Evolutionary conservation across 768 basidiomycete species (phyloP).

Genomic region (Collybia mongolica): DNA sequence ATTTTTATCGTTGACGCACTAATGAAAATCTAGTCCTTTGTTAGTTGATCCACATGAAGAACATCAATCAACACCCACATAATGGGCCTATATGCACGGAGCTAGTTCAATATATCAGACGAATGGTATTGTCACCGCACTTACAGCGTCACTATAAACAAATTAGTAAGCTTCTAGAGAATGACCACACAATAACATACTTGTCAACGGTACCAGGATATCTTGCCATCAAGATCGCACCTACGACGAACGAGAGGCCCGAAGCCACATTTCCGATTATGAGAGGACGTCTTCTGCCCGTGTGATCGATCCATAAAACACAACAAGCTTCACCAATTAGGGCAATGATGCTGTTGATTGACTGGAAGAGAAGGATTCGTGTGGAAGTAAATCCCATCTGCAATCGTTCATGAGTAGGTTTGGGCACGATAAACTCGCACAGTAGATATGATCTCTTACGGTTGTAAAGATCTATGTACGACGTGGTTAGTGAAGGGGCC

Average conservation of each 20-base stretch:
- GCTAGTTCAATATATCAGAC: not conserved
- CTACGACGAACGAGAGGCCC: conserved; percentile 41
- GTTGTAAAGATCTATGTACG: conserved; percentile 32
- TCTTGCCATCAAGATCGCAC: conserved; percentile 41
- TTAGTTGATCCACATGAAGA: not conserved
- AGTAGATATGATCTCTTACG: conserved; percentile 8
- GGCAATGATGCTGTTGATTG: conserved; percentile 53
- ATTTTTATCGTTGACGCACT: conserved; percentile 21
- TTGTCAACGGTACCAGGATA: conserved; percentile 44
- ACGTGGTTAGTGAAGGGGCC: not conserved
- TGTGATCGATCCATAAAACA: conserved; percentile 42
- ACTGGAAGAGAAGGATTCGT: conserved; percentile 49
- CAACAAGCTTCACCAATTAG: conserved; percentile 50
- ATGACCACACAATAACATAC: conserved; percentile 17
- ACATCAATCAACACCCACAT: conserved; percentile 21
- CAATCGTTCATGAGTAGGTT: not conserved
- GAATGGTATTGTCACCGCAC: conserved; percentile 7
- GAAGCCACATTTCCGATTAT: conserved; percentile 41
- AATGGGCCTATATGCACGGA: conserved; percentile 29
- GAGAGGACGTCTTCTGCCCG: conserved; percentile 37
- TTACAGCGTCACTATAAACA: conserved; percentile 30
- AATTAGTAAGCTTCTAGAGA: not conserved
- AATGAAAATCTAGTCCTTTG: conserved; percentile 34
- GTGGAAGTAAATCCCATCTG: conserved; percentile 45
- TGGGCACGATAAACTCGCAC: no score